Evolutionary conservation across 2,329 filamentous ascomycete genomes (phyloP).

Genomic region (Madurella mycetomatis): DNA sequence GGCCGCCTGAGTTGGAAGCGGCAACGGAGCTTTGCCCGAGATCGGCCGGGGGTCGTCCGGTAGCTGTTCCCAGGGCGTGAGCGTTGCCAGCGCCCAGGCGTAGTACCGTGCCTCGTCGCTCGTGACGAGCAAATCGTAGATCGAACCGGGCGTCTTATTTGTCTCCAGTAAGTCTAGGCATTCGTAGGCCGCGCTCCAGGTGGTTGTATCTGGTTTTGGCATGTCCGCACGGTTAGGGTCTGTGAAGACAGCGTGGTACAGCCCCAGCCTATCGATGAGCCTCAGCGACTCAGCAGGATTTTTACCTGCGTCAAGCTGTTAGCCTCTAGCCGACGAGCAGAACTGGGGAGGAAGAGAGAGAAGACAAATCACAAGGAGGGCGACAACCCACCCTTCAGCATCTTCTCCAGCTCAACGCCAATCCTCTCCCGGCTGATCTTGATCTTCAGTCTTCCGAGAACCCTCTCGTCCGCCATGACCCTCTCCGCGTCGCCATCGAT

Average conservation of each 20-base stretch:
- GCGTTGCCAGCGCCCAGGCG: constrained; percentile 70
- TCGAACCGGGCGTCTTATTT: constrained; percentile 42
- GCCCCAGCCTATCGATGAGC: constrained; percentile 60
- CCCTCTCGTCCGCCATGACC: constrained; percentile 74
- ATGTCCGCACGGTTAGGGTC: constrained; percentile 56
- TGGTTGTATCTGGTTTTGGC: constrained; percentile 51
- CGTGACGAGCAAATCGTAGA: constrained; percentile 53
- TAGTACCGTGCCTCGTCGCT: constrained; percentile 63
- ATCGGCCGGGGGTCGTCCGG: constrained; percentile 37
- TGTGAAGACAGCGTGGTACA: constrained; percentile 71
- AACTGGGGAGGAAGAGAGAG: background rate
- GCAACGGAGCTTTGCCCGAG: constrained; percentile 47
- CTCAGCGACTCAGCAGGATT: constrained; percentile 58
- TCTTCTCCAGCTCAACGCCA: constrained; percentile 84
- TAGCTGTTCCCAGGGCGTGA: constrained; percentile 66
- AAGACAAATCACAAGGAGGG: background rate
- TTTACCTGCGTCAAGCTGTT: constrained; percentile 38
- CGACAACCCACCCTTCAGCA: constrained; percentile 61
- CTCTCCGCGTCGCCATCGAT: constrained; percentile 67
- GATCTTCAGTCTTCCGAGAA: constrained; percentile 69
- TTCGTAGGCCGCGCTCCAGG: constrained; percentile 62
- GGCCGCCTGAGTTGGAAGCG: constrained; percentile 59
- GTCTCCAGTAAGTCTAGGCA: constrained; percentile 51
- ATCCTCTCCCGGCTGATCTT: constrained; percentile 94
- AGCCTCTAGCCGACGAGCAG: background rate